These are phyloP conservation scores for Suillus subaureus DNA, from an alignment of 768 basidiomycete species.

Conservation along the genomic window DNA sequence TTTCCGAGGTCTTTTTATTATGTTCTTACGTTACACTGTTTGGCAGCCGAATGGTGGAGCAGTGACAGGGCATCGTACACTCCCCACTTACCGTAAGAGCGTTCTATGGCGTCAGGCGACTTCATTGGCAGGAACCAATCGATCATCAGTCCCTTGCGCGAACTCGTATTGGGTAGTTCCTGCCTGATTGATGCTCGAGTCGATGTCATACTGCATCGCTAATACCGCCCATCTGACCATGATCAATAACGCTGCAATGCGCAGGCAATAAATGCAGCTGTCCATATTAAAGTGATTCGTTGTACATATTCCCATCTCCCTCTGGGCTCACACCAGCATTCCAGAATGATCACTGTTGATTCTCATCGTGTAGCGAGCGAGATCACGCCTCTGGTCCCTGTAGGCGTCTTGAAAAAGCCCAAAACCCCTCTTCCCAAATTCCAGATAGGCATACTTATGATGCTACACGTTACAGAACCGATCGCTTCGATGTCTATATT, in stretches of 20 bases:
- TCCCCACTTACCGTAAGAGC: too few relatives aligned
- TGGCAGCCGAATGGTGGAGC: too few relatives aligned
- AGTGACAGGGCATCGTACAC: too few relatives aligned
- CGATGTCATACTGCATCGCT: neutral
- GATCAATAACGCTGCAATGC: too few relatives aligned
- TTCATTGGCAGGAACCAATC: neutral
- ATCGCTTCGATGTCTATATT: conserved; percentile 60
- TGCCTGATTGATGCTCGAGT: neutral
- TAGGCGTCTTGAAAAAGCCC: conserved; percentile 1
- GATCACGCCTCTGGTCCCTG: neutral
- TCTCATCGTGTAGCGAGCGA: neutral
- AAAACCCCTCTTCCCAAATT: conserved; percentile 40
- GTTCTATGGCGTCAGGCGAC: too few relatives aligned
- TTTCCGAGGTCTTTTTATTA: too few relatives aligned
- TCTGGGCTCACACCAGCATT: neutral
- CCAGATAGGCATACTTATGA: conserved; percentile 44
- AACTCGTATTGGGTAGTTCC: neutral
- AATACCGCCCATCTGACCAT: too few relatives aligned
- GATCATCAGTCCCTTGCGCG: neutral
- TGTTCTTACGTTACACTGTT: too few relatives aligned
- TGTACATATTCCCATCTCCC: neutral
- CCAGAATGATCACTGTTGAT: neutral
- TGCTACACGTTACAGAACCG: conserved; percentile 55
- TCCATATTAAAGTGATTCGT: neutral
- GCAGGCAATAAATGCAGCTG: neutral